Conservation (phyloP, 2,329 filamentous ascomycete species). For the Fusarium nygamai region DNA sequence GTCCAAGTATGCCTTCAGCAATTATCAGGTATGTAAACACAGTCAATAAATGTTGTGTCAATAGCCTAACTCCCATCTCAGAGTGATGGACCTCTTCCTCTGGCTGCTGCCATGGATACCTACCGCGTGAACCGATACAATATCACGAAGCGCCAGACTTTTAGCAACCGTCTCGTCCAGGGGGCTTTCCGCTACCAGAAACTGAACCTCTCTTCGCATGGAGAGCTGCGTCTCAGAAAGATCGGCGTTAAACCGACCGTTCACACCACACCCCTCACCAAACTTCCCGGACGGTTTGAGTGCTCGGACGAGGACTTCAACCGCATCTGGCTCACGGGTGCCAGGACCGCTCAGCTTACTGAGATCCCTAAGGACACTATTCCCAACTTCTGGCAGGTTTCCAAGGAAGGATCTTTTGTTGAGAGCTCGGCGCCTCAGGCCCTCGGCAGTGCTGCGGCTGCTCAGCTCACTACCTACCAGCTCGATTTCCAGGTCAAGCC, state of each 20-base stretch:
- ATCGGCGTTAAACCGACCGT: neutral
- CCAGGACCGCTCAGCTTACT: neutral
- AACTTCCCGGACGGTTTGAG: neutral
- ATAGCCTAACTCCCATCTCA: accelerated
- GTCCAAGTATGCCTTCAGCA: neutral
- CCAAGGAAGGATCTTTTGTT: neutral
- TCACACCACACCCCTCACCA: neutral
- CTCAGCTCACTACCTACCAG: neutral
- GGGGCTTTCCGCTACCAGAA: slow-evolving; percentile 4
- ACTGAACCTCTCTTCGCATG: neutral
- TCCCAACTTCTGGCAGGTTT: neutral
- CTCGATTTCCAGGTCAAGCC: neutral
- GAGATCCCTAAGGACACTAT: neutral
- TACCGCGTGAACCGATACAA: neutral
- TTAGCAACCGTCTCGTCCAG: neutral
- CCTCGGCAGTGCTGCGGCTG: accelerated
- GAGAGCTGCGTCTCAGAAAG: neutral
- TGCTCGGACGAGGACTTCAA: neutral
- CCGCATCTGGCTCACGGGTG: neutral
- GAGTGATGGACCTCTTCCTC: neutral
- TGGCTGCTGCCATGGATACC: neutral
- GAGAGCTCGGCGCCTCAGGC: neutral
- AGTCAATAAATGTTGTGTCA: accelerated
- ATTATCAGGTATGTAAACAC: neutral
- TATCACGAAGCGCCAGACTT: neutral